Percentiles rank a stretch among this genome's conserved stretches.
These are phyloP conservation scores for Colletotrichum chrysophilum DNA, from an alignment of 2,329 filamentous ascomycete species.

Conservation along the genomic window DNA sequence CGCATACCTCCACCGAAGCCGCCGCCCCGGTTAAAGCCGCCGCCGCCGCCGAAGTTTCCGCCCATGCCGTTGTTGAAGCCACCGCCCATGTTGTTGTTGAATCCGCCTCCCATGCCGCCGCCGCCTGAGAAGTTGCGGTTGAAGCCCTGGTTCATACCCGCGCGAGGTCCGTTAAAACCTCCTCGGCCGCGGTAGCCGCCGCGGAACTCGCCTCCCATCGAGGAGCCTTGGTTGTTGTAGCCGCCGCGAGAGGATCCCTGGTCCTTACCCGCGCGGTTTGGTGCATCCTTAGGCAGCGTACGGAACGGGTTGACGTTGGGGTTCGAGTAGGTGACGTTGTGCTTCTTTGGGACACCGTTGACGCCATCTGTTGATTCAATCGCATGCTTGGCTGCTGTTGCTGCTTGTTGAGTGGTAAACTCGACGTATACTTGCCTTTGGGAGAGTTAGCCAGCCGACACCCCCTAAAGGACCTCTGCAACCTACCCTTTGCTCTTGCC, in stretches of 20 bases:
- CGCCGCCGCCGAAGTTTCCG: conserved; percentile 47
- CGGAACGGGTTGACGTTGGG: conserved; percentile 86
- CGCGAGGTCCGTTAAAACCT: conserved; percentile 48
- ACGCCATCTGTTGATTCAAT: conserved; percentile 71
- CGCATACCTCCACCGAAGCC: conserved; percentile 55
- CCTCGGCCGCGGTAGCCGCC: conserved; percentile 60
- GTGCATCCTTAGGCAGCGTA: conserved; percentile 88
- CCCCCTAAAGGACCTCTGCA: background rate
- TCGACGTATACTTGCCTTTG: conserved; percentile 80
- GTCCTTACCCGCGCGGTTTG: conserved; percentile 70
- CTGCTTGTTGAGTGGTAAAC: conserved; percentile 81
- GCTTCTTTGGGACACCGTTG: conserved; percentile 69
- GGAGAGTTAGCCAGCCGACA: background rate
- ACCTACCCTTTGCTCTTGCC: conserved; percentile 95
- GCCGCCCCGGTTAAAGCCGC: conserved; percentile 53
- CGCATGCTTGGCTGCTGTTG: conserved; percentile 82
- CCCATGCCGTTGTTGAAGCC: conserved; percentile 57
- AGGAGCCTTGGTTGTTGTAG: conserved; percentile 54
- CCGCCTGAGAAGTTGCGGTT: conserved; percentile 36
- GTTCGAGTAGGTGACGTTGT: conserved; percentile 76
- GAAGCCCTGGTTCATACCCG: conserved; percentile 53
- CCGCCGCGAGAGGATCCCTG: conserved; percentile 57
- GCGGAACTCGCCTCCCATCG: conserved; percentile 49
- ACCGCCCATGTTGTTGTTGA: conserved; percentile 45
- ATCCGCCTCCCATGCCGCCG: conserved; percentile 46